A percentile compares a stretch with the other conserved stretches of the same genome.
Evolutionary conservation across 805 yeast species (phyloP).

Genomic region (Pichia membranifaciens): DNA sequence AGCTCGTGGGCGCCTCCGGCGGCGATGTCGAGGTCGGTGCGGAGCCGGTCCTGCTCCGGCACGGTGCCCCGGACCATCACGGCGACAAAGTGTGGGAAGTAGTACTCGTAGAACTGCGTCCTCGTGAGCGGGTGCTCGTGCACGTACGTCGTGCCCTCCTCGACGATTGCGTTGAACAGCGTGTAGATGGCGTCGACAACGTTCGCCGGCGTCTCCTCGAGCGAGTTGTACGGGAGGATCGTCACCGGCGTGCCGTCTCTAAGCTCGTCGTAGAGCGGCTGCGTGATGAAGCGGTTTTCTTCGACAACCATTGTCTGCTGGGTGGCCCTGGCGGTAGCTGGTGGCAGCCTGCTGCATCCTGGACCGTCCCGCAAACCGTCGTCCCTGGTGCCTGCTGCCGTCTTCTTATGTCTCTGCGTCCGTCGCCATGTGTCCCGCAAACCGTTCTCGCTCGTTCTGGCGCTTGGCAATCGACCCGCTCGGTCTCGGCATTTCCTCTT

Average conservation of each 20-base stretch:
- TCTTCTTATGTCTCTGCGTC: background rate
- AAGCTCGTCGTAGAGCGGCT: slow-evolving; percentile 21
- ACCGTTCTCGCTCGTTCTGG: background rate
- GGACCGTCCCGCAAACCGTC: too few species aligned
- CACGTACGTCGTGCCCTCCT: slow-evolving; percentile 75
- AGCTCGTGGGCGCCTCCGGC: slow-evolving; percentile 28
- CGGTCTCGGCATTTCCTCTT: background rate
- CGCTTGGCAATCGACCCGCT: too few species aligned
- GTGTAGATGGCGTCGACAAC: slow-evolving; percentile 42
- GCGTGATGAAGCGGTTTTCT: slow-evolving; percentile 5
- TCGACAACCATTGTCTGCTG: slow-evolving; percentile 16
- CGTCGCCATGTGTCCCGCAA: background rate
- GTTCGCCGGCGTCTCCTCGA: slow-evolving; percentile 42
- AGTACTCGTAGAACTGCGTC: slow-evolving; percentile 54
- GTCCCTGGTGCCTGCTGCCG: background rate
- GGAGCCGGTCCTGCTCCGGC: slow-evolving; percentile 8
- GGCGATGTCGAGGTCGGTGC: background rate
- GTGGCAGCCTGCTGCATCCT: too few species aligned
- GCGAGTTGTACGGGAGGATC: slow-evolving; percentile 50
- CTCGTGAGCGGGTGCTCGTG: slow-evolving; percentile 35
- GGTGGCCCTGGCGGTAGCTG: too few species aligned
- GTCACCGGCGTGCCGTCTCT: slow-evolving; percentile 35
- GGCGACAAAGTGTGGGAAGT: slow-evolving; percentile 65
- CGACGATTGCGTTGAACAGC: slow-evolving; percentile 61
- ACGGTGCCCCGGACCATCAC: slow-evolving; percentile 47